phyloP scores from a whole-genome alignment of 805 yeast genomes.

The Candida succiphila region DNA sequence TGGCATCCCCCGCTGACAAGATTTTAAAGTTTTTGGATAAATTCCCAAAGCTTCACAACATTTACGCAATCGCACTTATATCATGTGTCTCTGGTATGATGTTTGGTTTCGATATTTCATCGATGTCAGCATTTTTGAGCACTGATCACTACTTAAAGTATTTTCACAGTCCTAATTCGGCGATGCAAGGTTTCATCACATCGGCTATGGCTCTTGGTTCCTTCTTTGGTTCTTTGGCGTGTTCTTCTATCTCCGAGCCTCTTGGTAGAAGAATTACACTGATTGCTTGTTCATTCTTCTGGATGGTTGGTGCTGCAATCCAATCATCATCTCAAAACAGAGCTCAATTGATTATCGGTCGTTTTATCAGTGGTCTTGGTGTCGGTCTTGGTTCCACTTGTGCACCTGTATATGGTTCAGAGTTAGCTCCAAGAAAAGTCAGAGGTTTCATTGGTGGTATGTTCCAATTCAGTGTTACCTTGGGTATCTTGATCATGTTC shows the following conservation, averaged over 20 bases:
- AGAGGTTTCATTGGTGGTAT: slow-evolving; percentile 50
- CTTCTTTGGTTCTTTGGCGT: slow-evolving; percentile 50
- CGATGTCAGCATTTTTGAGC: slow-evolving; percentile 57
- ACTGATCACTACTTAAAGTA: slow-evolving; percentile 33
- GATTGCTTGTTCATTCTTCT: slow-evolving; percentile 9
- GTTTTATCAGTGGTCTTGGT: slow-evolving; percentile 36
- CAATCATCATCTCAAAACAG: slow-evolving; percentile 30
- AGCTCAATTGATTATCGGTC: slow-evolving; percentile 24
- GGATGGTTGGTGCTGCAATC: slow-evolving; percentile 36
- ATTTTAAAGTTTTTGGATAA: not conserved
- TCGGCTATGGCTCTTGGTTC: slow-evolving; percentile 71
- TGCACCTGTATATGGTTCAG: slow-evolving; percentile 37
- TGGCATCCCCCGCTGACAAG: not conserved
- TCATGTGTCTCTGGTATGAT: slow-evolving; percentile 59
- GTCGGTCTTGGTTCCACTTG: slow-evolving; percentile 27
- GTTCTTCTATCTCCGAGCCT: slow-evolving; percentile 34
- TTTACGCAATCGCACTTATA: slow-evolving; percentile 40
- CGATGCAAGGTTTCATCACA: slow-evolving; percentile 58
- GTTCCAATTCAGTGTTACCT: slow-evolving; percentile 49
- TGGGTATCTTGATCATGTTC: slow-evolving; percentile 31
- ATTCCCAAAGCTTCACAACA: slow-evolving; percentile 35
- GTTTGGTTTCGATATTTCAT: slow-evolving; percentile 70
- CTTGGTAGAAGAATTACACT: slow-evolving; percentile 31
- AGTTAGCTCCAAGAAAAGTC: slow-evolving; percentile 40
- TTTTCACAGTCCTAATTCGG: slow-evolving; percentile 43